These are phyloP conservation scores for Phytophthora rubi DNA, from an alignment of 352 stramenopile species.

Conservation along the genomic window DNA sequence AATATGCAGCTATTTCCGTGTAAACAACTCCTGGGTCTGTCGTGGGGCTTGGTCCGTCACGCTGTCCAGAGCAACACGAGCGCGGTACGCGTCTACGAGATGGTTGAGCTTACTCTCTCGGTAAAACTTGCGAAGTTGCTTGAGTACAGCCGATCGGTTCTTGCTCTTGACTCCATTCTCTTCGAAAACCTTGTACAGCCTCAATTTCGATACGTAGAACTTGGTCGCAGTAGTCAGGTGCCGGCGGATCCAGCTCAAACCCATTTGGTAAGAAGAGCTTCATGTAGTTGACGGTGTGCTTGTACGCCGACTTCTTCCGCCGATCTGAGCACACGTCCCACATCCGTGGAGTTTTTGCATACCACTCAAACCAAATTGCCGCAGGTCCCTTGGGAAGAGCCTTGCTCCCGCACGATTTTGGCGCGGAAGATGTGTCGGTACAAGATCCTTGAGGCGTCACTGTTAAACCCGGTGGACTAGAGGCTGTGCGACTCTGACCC, in stretches of 20 bases:
- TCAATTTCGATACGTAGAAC: not conserved
- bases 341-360: not conserved
- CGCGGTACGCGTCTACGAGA: not conserved
- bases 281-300: not conserved
- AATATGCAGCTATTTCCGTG: not conserved
- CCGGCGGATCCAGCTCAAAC: not conserved
- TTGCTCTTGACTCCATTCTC: not conserved
- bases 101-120: not conserved
- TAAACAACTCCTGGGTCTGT: not conserved
- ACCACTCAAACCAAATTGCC: not conserved
- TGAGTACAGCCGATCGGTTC: not conserved
- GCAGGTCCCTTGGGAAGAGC: not conserved
- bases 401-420: not conserved
- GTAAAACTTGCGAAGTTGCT: not conserved
- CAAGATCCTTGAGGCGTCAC: too few species aligned
- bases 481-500: too few species aligned
- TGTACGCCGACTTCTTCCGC: not conserved
- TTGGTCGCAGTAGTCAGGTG: not conserved
- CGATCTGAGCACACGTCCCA: not conserved
- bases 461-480: too few species aligned
- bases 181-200: not conserved
- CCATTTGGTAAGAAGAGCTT: not conserved
- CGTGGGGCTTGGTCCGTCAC: not conserved
- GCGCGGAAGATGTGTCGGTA: too few species aligned
- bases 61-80: not conserved